A percentile compares a stretch with the other conserved stretches of the same genome.
These are phyloP conservation scores for Talinum fruticosum DNA, from an alignment of 148 eudicot species.

Conservation along the genomic window DNA sequence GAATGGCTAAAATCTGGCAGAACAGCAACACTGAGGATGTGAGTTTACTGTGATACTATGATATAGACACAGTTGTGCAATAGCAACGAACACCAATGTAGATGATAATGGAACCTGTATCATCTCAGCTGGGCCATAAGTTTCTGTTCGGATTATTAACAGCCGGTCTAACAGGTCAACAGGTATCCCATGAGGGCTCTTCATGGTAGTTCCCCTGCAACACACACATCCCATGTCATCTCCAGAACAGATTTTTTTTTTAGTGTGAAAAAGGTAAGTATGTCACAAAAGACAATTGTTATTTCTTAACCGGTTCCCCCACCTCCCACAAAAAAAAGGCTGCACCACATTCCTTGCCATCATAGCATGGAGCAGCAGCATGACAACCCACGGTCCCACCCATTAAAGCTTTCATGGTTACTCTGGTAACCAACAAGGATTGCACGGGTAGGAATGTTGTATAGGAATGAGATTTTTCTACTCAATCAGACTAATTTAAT, in stretches of 20 bases:
- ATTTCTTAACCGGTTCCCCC: neutral
- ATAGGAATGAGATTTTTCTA: neutral
- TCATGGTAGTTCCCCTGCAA: conserved; percentile 94
- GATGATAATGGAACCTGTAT: conserved; percentile 58
- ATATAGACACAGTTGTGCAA: neutral
- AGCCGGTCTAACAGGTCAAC: conserved; percentile 86
- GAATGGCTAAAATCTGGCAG: conserved; percentile 84
- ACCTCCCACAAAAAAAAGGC: too few species aligned
- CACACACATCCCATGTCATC: neutral
- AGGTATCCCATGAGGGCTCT: conserved; percentile 94
- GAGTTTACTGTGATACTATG: neutral
- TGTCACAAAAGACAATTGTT: neutral
- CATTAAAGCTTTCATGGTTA: neutral
- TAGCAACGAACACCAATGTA: neutral
- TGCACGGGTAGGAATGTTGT: neutral
- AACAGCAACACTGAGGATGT: neutral
- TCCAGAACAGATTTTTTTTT: too few species aligned
- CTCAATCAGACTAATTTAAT: too few species aligned
- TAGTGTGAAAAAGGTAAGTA: too few species aligned
- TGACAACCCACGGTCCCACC: neutral
- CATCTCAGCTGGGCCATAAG: conserved; percentile 97
- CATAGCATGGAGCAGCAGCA: too few species aligned
- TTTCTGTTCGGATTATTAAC: conserved; percentile 74
- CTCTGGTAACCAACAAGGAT: neutral
- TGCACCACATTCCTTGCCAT: too few species aligned